Evolutionary conservation across 75 land plant genomes (phyloP), one percentile per base, ranked within the genome.

Genomic region (Picea glauca): DNA sequence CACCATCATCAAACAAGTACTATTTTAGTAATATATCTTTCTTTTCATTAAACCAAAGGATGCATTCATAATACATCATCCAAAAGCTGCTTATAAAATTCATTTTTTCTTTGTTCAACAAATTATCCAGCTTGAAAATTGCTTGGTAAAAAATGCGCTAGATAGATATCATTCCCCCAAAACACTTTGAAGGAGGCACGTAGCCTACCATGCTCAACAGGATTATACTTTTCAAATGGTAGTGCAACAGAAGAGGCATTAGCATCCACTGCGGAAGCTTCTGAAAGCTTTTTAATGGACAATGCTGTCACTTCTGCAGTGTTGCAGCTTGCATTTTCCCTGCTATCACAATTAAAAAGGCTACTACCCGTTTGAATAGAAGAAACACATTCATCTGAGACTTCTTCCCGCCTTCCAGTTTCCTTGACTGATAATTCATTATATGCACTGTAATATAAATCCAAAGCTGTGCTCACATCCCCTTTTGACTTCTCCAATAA

Each of bases 201-300:
- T 3, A 83, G 13, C 82, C 70, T 65, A 96, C 99, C 99, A 91
- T 90, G 90, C 74, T 86, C 90, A 76, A 86, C 75, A 23, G 99
- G 97, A 74, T 72, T 82, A 82, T 96, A 96, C 38, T 85, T 87
- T 57, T 87, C 95, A 26, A 87, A 77, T 21, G 94, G 91, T 31
- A 90, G 64, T 13, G 86, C 82, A 77, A 91, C 84, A 81, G 70
- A 74, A 75, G 75, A 68, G 43, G 77, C 54, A 58, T 80, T 68
- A 20, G 59, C 33, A 57, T 81, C 73, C 18, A 65, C 83, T 26
- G 64, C 18, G 61, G 77, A 66, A 62, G 13, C 30, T 17, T 66
- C 77, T 13, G 35, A 14, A 13, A 13, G 59, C 59, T 40, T 77
- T 77, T 77, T 32, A 33, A 60, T 21, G 43, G 78, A 62, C 26